Conservation (phyloP, 352 stramenopile species). For the Globisporangium parvum region DNA sequence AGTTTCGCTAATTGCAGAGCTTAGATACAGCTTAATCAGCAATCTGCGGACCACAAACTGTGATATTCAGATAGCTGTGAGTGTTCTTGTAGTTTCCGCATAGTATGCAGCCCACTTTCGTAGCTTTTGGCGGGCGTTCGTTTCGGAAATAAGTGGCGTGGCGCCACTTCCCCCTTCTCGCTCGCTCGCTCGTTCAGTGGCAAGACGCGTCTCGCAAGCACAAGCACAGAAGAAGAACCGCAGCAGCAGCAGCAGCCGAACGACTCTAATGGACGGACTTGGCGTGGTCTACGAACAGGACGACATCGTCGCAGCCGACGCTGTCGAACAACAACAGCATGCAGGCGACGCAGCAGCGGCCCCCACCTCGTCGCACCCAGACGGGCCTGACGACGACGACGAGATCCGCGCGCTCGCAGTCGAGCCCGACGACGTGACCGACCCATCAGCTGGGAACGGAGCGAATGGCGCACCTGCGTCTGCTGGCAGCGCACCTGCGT, state of each 20-base stretch:
- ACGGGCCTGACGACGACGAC: conserved; percentile 54
- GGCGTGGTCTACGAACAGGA: conserved; percentile 77
- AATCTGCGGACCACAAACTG: too few relatives aligned
- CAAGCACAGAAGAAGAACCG: neutral
- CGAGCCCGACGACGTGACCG: conserved; percentile 46
- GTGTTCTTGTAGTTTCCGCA: too few relatives aligned
- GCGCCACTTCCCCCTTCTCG: neutral
- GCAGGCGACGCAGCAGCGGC: conserved; percentile 1
- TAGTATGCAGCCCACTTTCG: too few relatives aligned
- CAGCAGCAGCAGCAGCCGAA: neutral
- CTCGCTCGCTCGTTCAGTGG: too few relatives aligned
- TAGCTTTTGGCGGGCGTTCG: neutral
- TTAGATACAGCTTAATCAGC: too few relatives aligned
- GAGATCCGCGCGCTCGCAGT: conserved; percentile 56
- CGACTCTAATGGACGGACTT: conserved; percentile 46
- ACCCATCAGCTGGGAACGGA: conserved; percentile 6
- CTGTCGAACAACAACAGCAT: conserved; percentile 7
- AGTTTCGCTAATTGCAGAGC: too few relatives aligned
- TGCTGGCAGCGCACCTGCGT: neutral
- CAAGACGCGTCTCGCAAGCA: neutral
- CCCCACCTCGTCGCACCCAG: neutral
- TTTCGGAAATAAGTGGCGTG: neutral
- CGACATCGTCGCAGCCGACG: conserved; percentile 34
- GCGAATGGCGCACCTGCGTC: conserved; percentile 4
- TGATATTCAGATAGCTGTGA: too few relatives aligned